Base-by-base conservation (phyloP, 2,329 filamentous ascomycete species). In the Arthrobotrys sphaeroides region DNA sequence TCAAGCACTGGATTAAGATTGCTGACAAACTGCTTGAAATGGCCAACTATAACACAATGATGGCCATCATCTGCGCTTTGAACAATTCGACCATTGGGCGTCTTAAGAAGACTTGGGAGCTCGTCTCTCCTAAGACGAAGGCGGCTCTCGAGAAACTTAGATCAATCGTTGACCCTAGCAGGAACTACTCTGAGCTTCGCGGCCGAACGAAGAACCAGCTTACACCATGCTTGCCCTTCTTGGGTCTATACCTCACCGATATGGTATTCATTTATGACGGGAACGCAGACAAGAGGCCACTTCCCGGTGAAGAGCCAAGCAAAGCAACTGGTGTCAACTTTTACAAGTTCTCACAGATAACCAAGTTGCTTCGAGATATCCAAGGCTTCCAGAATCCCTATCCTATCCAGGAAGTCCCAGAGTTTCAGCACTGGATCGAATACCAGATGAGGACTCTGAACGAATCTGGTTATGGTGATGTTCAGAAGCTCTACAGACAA, bases 1-100 rank as follows among this genome's bases (percentile, higher is more conserved):
- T 99, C 84, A 98, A 99, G 84, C 94, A 98, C 79, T 99, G 95
- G 95, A 92, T 97, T 82, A 99, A 98, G 85, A 90, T 98, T 79
- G 93, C 92, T 0, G 87, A 91, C 79, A 92, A 91, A 80, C 96
- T 93, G 78, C 85, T 96, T 3, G 92, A 95, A 80, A 87, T 98
- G 24, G 91, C 95, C 84, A 99, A 99, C 84, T 99, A 97, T 80
- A 94, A 99, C 81, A 92, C 93, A 0, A 84, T 99, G 9, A 97
- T 98, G 93, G 93, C 95, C 5, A 97, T 99, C 79, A 93, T 97
- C 80, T 97, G 94, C 85, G 94, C 92, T 7, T 84, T 99, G 55
- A 96, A 96, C 83, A 94, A 91, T 69, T 96, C 94, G 13, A 94
- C 93, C 79, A 94, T 99, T 78, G 89, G 89, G 65, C 91, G 95